Evolutionary conservation across 176 grass and related monocot species (phyloP).

Genomic region (Paspalum notatum): DNA sequence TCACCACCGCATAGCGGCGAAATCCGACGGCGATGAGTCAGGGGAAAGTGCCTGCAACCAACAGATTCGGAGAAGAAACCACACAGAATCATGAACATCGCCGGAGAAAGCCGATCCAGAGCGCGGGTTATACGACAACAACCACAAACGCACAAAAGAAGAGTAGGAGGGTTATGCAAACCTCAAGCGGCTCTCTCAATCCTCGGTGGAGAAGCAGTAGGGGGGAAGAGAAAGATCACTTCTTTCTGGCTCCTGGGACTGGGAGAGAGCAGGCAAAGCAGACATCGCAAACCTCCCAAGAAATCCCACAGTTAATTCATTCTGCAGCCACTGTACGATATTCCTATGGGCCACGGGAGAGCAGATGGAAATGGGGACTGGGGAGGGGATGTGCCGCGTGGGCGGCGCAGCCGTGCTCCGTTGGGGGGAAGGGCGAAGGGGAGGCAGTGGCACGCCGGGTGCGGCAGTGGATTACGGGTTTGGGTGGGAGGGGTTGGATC

Average conservation of each 20-base stretch:
- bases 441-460: too few relatives aligned
- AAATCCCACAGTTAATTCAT: slow-evolving; percentile 9
- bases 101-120: not conserved
- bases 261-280: slow-evolving; percentile 16
- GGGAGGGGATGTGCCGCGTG: too few relatives aligned
- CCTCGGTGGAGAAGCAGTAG: not conserved
- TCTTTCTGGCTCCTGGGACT: not conserved
- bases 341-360: not conserved
- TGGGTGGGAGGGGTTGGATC: too few relatives aligned
- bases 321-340: not conserved
- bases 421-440: too few relatives aligned
- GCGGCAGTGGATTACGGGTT: too few relatives aligned
- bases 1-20: not conserved
- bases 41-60: slow-evolving; percentile 40
- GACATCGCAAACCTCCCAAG: not conserved
- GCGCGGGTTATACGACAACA: not conserved
- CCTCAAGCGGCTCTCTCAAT: slow-evolving; percentile 23
- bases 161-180: slow-evolving; percentile 7
- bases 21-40: not conserved
- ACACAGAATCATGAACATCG: not conserved
- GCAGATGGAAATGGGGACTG: too few relatives aligned
- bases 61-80: slow-evolving; percentile 19
- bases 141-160: not conserved
- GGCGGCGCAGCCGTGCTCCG: too few relatives aligned
- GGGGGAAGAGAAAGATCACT: not conserved